Conservation (phyloP, 2,329 filamentous ascomycete genomes). For the Fusarium torulosum region DNA sequence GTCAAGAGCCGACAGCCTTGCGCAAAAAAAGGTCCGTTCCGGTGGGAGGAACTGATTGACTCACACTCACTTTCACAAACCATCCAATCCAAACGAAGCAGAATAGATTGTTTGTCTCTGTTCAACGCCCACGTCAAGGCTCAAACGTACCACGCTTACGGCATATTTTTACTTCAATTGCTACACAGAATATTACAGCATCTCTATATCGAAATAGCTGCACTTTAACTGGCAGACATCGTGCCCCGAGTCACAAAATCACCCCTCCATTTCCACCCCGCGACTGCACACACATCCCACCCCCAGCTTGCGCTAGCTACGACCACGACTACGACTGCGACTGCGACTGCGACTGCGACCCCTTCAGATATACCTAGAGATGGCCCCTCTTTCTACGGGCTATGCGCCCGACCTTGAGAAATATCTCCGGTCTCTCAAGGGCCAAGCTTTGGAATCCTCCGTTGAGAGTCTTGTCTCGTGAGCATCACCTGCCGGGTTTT, state of each 20-base stretch:
- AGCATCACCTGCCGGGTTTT: conserved; percentile 46
- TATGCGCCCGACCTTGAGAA: conserved; percentile 79
- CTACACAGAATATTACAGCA: not conserved
- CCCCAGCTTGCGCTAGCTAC: conserved; percentile 42
- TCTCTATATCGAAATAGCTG: not conserved
- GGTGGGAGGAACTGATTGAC: conserved; percentile 43
- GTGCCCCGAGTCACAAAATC: conserved; percentile 25
- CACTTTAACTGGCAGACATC: conserved; percentile 2
- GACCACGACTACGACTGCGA: conserved; percentile 13
- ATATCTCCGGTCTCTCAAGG: conserved; percentile 83
- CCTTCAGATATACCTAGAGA: conserved; percentile 41
- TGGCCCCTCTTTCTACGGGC: conserved; percentile 54
- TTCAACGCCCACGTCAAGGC: conserved; percentile 15
- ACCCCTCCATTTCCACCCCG: conserved; percentile 41
- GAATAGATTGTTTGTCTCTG: conserved; percentile 25
- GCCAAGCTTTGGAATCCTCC: conserved; percentile 80
- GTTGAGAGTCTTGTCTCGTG: conserved; percentile 88
- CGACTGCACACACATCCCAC: conserved; percentile 36
- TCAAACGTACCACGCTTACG: conserved; percentile 11
- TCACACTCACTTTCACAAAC: conserved; percentile 45
- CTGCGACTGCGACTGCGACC: conserved; percentile 15
- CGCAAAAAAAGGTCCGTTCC: conserved; percentile 44
- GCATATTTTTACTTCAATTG: not conserved
- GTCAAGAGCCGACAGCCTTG: conserved; percentile 42
- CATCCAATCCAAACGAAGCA: conserved; percentile 20